phyloP scores from a whole-genome alignment of 306 rosid species.

The Prunus padus region DNA sequence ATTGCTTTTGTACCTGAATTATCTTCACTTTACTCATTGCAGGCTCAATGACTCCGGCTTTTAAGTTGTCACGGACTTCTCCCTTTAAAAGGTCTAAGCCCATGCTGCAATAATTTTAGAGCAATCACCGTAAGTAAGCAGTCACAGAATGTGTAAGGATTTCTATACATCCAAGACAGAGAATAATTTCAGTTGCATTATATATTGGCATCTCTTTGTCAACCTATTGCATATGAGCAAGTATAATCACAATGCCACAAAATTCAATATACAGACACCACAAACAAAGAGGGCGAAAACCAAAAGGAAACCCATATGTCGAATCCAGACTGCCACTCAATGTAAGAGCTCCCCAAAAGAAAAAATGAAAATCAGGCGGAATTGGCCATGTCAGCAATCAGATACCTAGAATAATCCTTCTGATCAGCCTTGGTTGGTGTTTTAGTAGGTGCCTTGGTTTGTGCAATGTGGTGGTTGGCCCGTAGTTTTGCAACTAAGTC shows the following conservation, averaged over 20 bases:
- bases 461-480: constrained; percentile 85
- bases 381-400: not conserved
- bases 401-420: constrained; percentile 83
- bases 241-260: not conserved
- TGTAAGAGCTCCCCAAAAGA: not conserved
- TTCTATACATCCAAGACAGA: not conserved
- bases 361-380: not conserved
- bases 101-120: constrained; percentile 52
- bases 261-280: not conserved
- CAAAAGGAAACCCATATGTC: not conserved
- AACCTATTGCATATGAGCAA: too few relatives aligned
- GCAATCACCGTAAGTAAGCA: not conserved
- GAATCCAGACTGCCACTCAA: not conserved
- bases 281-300: not conserved
- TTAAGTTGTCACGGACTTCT: constrained; percentile 74
- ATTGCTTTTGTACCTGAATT: constrained; percentile 58
- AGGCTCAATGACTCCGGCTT: constrained; percentile 99
- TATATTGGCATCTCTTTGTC: too few relatives aligned
- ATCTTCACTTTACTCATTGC: constrained; percentile 99
- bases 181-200: not conserved
- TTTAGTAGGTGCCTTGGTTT: constrained; percentile 53
- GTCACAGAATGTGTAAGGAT: not conserved
- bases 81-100: constrained; percentile 91
- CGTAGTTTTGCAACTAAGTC: constrained; percentile 87
- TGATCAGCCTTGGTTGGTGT: constrained; percentile 87